A percentile compares a stretch with the other conserved stretches of the same genome.
Evolutionary conservation across 192 early-diverging fungal species (phyloP).

Genomic region (Rhizophagus clarus): DNA sequence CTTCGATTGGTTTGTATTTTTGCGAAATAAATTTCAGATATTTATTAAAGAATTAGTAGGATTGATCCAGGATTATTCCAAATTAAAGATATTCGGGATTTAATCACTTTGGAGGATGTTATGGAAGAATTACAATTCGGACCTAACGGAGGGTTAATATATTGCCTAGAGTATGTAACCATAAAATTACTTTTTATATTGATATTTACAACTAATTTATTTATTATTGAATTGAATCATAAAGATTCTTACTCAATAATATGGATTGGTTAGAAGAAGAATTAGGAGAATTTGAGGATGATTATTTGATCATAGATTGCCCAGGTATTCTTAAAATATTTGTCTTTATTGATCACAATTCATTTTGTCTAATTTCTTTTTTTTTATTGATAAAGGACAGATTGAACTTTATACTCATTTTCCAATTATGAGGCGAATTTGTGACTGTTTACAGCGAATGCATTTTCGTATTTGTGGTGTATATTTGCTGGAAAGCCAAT

Average conservation of each 20-base stretch:
- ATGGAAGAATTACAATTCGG: conserved; percentile 97
- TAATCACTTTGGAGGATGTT: conserved; percentile 97
- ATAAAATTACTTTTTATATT: neutral
- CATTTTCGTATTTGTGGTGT: conserved; percentile 91
- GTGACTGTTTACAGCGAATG: conserved; percentile 65
- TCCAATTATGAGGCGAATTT: conserved; percentile 88
- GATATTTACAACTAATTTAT: neutral
- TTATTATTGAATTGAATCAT: neutral
- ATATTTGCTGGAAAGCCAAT: conserved; percentile 92
- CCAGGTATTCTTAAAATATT: conserved; percentile 51
- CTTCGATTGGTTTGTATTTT: conserved; percentile 65
- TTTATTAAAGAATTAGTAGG: neutral
- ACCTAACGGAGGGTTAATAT: conserved; percentile 96
- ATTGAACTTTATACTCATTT: conserved; percentile 99
- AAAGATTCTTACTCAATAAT: conserved; percentile 86
- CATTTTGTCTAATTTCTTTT: neutral
- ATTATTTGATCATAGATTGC: conserved; percentile 97
- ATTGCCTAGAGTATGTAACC: conserved; percentile 84
- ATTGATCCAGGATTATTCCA: neutral
- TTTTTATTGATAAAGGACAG: conserved; percentile 61
- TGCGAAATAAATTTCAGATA: neutral
- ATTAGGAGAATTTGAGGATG: conserved; percentile 88
- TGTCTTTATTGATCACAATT: neutral
- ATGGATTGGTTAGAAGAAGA: conserved; percentile 97
- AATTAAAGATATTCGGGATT: conserved; percentile 82